phyloP scores from a whole-genome alignment of 2,329 filamentous ascomycete species.

The Zasmidium cellare region DNA sequence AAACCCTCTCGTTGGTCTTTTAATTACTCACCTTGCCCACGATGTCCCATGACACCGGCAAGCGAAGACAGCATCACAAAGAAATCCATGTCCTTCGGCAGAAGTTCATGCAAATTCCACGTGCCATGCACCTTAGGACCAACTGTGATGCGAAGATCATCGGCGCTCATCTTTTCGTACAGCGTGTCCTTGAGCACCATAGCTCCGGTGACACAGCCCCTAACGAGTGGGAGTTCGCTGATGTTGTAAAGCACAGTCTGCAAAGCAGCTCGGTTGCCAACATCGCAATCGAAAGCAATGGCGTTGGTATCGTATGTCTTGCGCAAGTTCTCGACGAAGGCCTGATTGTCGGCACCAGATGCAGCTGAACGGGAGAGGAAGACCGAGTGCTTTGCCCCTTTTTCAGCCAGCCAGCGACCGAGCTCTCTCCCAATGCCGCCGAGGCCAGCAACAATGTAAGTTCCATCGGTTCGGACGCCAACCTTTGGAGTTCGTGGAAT shows the following conservation, averaged over 20 bases:
- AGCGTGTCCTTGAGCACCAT: slow-evolving; percentile 32
- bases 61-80: slow-evolving; percentile 32
- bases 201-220: slow-evolving; percentile 43
- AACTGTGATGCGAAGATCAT: slow-evolving; percentile 11
- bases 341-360: slow-evolving; percentile 1
- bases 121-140: slow-evolving; percentile 31
- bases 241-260: slow-evolving; percentile 21
- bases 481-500: slow-evolving; percentile 4
- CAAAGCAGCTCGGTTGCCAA: slow-evolving; percentile 12
- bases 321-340: slow-evolving; percentile 3
- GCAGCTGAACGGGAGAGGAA: slow-evolving; percentile 13
- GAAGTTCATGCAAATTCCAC: slow-evolving; percentile 25
- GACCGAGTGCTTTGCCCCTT: slow-evolving; percentile 12
- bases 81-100: slow-evolving; percentile 30
- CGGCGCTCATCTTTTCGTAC: slow-evolving; percentile 27
- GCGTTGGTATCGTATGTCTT: slow-evolving; percentile 4
- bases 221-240: slow-evolving; percentile 34
- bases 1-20: slow-evolving; percentile 47
- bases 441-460: slow-evolving; percentile 18
- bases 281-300: slow-evolving; percentile 11
- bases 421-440: slow-evolving; percentile 15
- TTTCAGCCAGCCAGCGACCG: slow-evolving; percentile 8
- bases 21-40: slow-evolving; percentile 48
- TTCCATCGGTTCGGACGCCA: neutral
- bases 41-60: slow-evolving; percentile 24